These are phyloP conservation scores for Trichophyton simii DNA, from an alignment of 2,329 filamentous ascomycete genomes.

Conservation along the genomic window DNA sequence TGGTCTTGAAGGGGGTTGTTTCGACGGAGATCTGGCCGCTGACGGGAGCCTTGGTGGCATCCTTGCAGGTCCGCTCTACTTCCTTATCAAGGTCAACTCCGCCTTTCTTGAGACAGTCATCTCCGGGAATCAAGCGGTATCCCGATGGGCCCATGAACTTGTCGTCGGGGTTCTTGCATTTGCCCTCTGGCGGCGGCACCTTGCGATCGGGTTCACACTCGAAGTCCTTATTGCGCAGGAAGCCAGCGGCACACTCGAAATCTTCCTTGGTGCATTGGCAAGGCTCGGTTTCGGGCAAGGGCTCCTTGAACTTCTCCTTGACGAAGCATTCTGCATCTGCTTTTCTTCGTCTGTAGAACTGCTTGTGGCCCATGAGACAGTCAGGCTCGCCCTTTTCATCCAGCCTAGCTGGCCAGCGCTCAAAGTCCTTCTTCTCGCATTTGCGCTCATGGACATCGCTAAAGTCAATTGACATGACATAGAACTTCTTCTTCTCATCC, in stretches of 20 bases:
- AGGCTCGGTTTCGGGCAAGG: constrained; percentile 53
- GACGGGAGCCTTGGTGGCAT: constrained; percentile 43
- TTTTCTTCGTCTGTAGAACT: constrained; percentile 75
- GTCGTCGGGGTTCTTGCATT: constrained; percentile 58
- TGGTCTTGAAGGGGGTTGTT: constrained; percentile 50
- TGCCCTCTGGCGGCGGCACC: constrained; percentile 54
- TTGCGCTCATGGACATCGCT: constrained; percentile 64
- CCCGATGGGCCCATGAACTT: constrained; percentile 78
- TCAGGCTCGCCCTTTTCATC: constrained; percentile 68
- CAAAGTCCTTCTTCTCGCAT: constrained; percentile 66
- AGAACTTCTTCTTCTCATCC: constrained; percentile 39
- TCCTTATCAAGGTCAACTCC: constrained; percentile 56
- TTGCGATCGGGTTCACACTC: constrained; percentile 55
- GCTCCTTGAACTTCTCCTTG: constrained; percentile 70
- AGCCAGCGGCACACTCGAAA: constrained; percentile 96
- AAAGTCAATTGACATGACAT: constrained; percentile 72
- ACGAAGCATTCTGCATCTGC: constrained; percentile 81
- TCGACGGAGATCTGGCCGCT: constrained; percentile 54
- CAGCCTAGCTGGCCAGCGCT: constrained; percentile 75
- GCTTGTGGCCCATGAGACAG: constrained; percentile 93
- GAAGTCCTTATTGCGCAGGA: constrained; percentile 50
- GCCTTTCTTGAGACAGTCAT: constrained; percentile 52
- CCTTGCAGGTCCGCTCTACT: constrained; percentile 65
- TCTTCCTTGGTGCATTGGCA: constrained; percentile 76
- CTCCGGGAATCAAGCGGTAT: constrained; percentile 80